These are phyloP conservation scores for Paramecium sexaurelia DNA, from an alignment of 73 alveolate genomes.

Conservation along the genomic window DNA sequence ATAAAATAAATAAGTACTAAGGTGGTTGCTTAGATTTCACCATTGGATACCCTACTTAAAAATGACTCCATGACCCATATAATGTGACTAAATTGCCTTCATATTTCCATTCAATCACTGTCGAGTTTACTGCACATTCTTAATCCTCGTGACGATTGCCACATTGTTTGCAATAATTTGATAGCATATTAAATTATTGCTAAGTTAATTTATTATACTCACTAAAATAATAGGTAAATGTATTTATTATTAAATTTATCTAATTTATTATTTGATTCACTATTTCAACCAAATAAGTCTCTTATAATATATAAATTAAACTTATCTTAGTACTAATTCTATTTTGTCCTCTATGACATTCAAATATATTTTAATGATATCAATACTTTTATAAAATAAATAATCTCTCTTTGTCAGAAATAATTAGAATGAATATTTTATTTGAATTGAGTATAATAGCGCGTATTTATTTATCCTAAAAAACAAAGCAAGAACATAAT, in stretches of 20 bases:
- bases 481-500: not conserved
- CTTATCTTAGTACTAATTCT: not conserved
- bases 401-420: not conserved
- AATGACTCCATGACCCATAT: slow-evolving; percentile 54
- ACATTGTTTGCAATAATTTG: slow-evolving; percentile 32
- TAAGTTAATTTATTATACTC: not conserved
- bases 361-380: not conserved
- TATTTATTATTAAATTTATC: not conserved
- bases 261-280: not conserved
- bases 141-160: slow-evolving; percentile 46
- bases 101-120: slow-evolving; percentile 43
- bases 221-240: not conserved
- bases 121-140: slow-evolving; percentile 48
- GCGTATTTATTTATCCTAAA: slow-evolving; percentile 21
- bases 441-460: not conserved
- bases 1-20: not conserved
- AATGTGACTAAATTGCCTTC: not conserved
- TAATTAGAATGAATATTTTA: not conserved
- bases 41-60: slow-evolving; percentile 32
- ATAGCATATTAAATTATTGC: not conserved
- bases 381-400: not conserved
- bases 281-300: too few species aligned
- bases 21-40: slow-evolving; percentile 51
- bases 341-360: not conserved
- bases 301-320: too few species aligned